A percentile compares a stretch with the other conserved stretches of the same genome.
Conservation (phyloP, 148 eudicot species). For the Silene conica region DNA sequence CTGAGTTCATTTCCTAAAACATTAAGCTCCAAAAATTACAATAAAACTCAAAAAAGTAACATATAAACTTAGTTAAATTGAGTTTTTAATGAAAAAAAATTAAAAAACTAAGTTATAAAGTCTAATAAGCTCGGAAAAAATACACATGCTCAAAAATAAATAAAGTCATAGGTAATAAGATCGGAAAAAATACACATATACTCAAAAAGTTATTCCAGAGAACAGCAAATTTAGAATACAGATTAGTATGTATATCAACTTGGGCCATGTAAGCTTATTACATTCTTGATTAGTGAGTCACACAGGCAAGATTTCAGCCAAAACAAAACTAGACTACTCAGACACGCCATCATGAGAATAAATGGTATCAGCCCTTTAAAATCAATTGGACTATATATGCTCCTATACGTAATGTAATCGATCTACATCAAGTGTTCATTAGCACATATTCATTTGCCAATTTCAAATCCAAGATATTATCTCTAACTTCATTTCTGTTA, state of each 20-base stretch:
- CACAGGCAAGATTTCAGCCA: neutral
- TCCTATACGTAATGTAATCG: neutral
- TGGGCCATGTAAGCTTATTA: neutral
- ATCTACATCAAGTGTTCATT: neutral
- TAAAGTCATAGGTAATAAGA: no score
- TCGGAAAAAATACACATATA: no score
- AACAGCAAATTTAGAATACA: neutral
- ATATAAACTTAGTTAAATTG: no score
- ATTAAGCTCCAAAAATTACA: no score
- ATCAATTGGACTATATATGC: no score
- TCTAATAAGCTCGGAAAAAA: no score
- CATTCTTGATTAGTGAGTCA: neutral
- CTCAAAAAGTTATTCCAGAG: neutral
- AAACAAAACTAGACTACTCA: conserved; percentile 4
- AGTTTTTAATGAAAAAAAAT: no score
- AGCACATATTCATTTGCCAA: neutral
- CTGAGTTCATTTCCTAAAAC: no score
- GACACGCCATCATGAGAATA: neutral
- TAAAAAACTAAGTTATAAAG: no score
- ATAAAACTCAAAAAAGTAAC: no score
- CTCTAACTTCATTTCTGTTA: neutral
- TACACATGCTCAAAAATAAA: no score
- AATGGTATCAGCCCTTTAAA: neutral
- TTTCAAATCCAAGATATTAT: neutral
- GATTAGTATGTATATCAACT: neutral